Base-by-base conservation (phyloP, 352 stramenopile species). In the Globisporangium heterothallicum region DNA sequence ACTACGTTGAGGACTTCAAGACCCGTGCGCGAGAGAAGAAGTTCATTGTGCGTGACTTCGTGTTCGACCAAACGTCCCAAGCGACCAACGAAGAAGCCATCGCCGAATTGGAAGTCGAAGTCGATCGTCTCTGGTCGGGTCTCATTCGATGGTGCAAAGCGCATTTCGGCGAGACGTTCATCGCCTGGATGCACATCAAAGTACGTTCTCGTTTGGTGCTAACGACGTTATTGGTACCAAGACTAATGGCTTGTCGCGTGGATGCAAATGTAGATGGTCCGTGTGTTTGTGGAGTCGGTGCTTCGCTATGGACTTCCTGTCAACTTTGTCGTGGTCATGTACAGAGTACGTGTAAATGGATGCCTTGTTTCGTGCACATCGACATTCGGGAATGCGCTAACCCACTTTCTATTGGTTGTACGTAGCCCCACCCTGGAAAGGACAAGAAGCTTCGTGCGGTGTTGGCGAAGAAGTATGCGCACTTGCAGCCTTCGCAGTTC, bases 141-240 rank as follows among this genome's bases (percentile, higher is more conserved):
- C 88, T 98, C 50, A 89, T 97, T 46, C 88, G 95, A 51, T 99
- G 96, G 96, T 99, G 96, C 84, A 98, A 98, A 71, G 95, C 92
- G 18, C 96, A 99, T 68, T 99, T 98, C 70, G 94, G 95, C 63
- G 96, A 99, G 70, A 92, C 92, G 9, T 98, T 98, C 60, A 96
- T 98, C 43, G 94, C 94, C 10, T 99, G 95, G 96, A 98, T 99
- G 85, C 96, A 99, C 66, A 94, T 99, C 59, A 99, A 99, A 84
- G 89, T 98, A 13, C 10, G 61, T 16, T 14, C 6, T 49, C 19
- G 18, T 41, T 29, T 16, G 9, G 29, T 38, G 14, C 16, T 25
- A 21, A 32, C 18, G n/a, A n/a, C n/a, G n/a, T n/a, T n/a, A n/a
- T n/a, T n/a, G n/a, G n/a, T n/a, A n/a, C n/a, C n/a, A n/a, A n/a